Evolutionary conservation across 2,329 filamentous ascomycete genomes (phyloP).

Genomic region (Alternaria burnsii): DNA sequence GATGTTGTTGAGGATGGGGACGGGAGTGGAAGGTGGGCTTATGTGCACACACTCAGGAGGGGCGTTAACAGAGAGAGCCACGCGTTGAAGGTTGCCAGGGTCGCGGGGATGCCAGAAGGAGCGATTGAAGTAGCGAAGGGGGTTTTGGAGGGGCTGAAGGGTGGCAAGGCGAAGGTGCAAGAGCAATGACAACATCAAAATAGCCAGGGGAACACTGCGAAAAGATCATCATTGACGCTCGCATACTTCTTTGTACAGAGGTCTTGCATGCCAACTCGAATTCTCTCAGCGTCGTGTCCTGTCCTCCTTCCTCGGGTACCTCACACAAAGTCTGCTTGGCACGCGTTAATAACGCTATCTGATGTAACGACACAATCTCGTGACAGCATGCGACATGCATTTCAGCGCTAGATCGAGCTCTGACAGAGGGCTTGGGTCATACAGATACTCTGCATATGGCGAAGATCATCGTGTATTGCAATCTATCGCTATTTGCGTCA

Average conservation of each 20-base stretch:
- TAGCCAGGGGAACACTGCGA: too few species aligned
- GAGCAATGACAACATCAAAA: too few species aligned
- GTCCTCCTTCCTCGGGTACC: not conserved
- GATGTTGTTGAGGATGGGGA: constrained; percentile 78
- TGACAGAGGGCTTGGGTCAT: not conserved
- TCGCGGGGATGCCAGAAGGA: constrained; percentile 79
- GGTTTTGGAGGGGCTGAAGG: constrained; percentile 58
- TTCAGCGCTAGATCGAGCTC: not conserved
- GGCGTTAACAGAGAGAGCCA: constrained; percentile 90
- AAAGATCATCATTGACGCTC: too few species aligned
- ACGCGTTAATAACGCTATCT: not conserved
- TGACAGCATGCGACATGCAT: not conserved
- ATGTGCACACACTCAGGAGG: constrained; percentile 80
- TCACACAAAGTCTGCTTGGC: not conserved
- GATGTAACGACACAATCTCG: not conserved
- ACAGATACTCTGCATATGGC: not conserved
- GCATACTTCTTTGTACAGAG: too few species aligned
- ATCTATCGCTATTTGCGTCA: not conserved
- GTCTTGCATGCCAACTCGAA: too few species aligned
- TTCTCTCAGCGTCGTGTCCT: not conserved
- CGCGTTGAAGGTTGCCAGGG: constrained; percentile 89
- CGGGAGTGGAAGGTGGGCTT: constrained; percentile 71
- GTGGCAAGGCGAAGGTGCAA: too few species aligned
- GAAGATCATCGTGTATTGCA: not conserved
- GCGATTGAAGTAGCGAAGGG: constrained; percentile 73